Evolutionary conservation across 192 early-diverging fungal genomes (phyloP), one percentile per base, ranked within the genome.

Genomic region (Coemansia sp.): DNA sequence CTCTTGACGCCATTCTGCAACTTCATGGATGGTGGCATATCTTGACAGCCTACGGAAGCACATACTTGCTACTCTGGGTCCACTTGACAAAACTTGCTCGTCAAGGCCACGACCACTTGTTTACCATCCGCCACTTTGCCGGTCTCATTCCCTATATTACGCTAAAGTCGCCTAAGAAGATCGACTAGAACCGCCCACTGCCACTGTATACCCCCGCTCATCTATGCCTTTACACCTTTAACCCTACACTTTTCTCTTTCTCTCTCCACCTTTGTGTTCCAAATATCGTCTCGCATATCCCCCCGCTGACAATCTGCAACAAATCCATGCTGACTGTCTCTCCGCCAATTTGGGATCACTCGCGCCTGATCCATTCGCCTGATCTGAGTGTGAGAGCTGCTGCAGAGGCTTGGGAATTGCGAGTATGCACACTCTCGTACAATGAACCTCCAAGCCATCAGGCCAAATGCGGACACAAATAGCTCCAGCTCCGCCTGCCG

Each of bases 11-110:
- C 23, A 46, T 90, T 38, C 63, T 84, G 38, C 77, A 88, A 69
- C 80, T 88, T 31, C 88, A 88, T 67, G 87, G 87, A 11, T 86
- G 86, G 80, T 89, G 87, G 87, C 87, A 88, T 68, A 77, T 87
- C 46, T 58, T 79, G 34, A 87, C 87, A 7, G 85, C 80, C 0
- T 73, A 81, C 23, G 84, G 83, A 44, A 76, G 75, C 62, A 68
- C 70, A 38, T 78, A 75, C 25, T 60, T 80, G 53, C 57, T 87
- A 19, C 69, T 85, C 21, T 80, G 73, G 57, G 78, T 73, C 25
- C 80, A 84, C 48, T 64, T 81, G 66, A 48, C 82, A 17, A 72
- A 74, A 48, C 42, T 85, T 23, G 74, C 79, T 45, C 68, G 63
- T 23, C 66, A 78, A 34, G 72, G 71, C 37, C 71, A 84, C 25